A percentile compares a stretch with the other conserved stretches of the same genome.
These are phyloP conservation scores for Candida nemodendra DNA, from an alignment of 805 yeast species.

Conservation along the genomic window DNA sequence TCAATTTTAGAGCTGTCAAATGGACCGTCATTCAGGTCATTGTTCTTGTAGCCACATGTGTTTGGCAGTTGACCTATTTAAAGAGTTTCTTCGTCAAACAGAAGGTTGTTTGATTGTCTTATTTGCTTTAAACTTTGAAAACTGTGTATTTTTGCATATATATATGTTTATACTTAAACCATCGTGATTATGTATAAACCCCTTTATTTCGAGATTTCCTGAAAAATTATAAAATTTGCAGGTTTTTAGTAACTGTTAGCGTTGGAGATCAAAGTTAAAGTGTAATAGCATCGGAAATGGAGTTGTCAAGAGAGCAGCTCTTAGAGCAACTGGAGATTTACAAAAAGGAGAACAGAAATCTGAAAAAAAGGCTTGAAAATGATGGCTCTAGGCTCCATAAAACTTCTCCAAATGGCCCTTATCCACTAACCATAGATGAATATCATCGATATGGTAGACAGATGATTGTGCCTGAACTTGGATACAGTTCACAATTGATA, in stretches of 20 bases:
- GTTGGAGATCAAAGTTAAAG: too few relatives aligned
- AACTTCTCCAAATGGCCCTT: not conserved
- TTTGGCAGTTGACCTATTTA: conserved; percentile 72
- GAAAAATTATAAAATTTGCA: too few relatives aligned
- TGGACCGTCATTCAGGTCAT: conserved; percentile 71
- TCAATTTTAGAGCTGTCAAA: conserved; percentile 66
- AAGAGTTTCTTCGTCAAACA: conserved; percentile 78
- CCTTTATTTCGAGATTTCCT: too few relatives aligned
- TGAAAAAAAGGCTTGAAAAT: conserved; percentile 4
- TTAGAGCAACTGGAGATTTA: conserved; percentile 25
- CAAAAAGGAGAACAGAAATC: conserved; percentile 7
- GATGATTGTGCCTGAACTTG: conserved; percentile 85
- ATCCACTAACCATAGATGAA: conserved; percentile 53
- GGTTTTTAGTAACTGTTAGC: too few relatives aligned
- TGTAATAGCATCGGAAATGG: too few relatives aligned
- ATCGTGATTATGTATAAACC: too few relatives aligned
- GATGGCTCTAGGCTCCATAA: too few relatives aligned
- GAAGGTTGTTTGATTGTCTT: conserved; percentile 49
- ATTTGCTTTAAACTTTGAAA: too few relatives aligned
- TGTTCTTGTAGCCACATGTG: conserved; percentile 65
- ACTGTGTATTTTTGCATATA: too few relatives aligned
- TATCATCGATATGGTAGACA: conserved; percentile 88
- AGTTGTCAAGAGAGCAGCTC: conserved; percentile 18
- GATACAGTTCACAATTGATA: conserved; percentile 54
- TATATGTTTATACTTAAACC: too few relatives aligned